These are phyloP conservation scores for Aspergillus nidulans DNA, from an alignment of 495 filamentous ascomycete species.

Conservation along the genomic window DNA sequence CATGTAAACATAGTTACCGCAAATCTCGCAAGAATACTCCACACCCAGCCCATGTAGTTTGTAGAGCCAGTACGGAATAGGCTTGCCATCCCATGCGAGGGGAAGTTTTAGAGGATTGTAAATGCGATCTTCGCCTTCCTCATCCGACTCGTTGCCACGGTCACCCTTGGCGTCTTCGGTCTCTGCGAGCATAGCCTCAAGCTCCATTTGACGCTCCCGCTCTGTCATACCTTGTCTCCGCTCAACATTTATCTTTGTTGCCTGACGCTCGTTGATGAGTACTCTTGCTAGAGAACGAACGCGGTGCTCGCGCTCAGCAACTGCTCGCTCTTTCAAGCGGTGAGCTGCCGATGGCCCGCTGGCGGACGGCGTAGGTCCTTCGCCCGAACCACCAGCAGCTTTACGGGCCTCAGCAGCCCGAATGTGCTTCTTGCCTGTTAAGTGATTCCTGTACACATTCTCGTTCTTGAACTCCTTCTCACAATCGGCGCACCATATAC, in stretches of 20 bases:
- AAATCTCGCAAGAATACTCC: constrained; percentile 93
- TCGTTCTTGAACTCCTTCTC: constrained; percentile 93
- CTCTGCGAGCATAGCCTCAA: constrained; percentile 77
- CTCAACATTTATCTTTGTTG: constrained; percentile 89
- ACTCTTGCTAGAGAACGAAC: constrained; percentile 69
- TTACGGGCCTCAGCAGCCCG: constrained; percentile 64
- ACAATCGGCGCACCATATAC: constrained; percentile 83
- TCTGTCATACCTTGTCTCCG: constrained; percentile 95
- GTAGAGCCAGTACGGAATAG: constrained; percentile 98
- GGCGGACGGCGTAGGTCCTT: constrained; percentile 19
- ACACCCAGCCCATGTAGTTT: constrained; percentile 93
- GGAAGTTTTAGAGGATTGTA: constrained; percentile 97
- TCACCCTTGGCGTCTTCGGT: constrained; percentile 41
- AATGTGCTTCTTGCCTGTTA: constrained; percentile 88
- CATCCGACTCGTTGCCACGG: constrained; percentile 57
- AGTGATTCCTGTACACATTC: constrained; percentile 86
- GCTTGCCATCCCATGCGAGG: constrained; percentile 95
- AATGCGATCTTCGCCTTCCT: constrained; percentile 70
- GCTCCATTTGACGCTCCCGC: constrained; percentile 83
- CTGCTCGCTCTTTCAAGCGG: constrained; percentile 79
- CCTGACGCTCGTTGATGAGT: constrained; percentile 74
- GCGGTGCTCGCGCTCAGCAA: constrained; percentile 84
- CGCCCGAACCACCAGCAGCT: constrained; percentile 32
- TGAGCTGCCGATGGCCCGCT: constrained; percentile 35
- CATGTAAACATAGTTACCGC: constrained; percentile 97